Conservation (phyloP, 2,329 filamentous ascomycete species). For the Gremmenia infestans region DNA sequence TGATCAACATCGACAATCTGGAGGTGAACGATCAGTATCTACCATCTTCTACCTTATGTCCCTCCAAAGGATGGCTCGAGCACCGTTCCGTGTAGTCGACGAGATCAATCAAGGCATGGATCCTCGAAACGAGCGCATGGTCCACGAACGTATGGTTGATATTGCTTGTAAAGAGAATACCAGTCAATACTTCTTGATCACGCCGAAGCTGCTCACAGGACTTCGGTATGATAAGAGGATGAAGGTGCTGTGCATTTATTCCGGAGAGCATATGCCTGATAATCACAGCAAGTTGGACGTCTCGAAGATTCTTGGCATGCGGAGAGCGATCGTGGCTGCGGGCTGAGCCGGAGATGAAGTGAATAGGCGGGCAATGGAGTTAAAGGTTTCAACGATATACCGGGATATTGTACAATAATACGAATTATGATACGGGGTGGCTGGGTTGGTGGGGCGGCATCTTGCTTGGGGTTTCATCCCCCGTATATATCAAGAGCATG, state of each 20-base stretch:
- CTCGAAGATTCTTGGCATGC: constrained; percentile 25
- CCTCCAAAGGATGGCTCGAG: constrained; percentile 85
- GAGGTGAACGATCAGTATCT: constrained; percentile 90
- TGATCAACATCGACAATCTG: constrained; percentile 89
- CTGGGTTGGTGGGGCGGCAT: not conserved
- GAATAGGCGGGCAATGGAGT: not conserved
- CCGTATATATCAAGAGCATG: too few relatives aligned
- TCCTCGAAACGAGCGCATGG: constrained; percentile 94
- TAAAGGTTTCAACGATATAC: not conserved
- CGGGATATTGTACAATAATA: not conserved
- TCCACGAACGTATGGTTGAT: constrained; percentile 96
- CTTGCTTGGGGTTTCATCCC: not conserved
- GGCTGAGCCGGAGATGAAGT: not conserved
- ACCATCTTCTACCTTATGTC: constrained; percentile 99
- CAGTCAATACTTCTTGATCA: constrained; percentile 94
- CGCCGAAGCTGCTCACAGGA: constrained; percentile 84
- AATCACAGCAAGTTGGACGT: constrained; percentile 35
- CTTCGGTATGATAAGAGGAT: constrained; percentile 85
- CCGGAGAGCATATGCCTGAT: constrained; percentile 67
- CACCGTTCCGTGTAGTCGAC: constrained; percentile 95
- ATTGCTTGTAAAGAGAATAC: constrained; percentile 83
- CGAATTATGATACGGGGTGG: not conserved
- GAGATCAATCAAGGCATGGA: constrained; percentile 99
- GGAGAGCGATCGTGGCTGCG: constrained; percentile 25
- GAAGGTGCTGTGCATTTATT: constrained; percentile 90